Evolutionary conservation across 2,329 filamentous ascomycete species (phyloP).

Genomic region (Epichloe hybrida): DNA sequence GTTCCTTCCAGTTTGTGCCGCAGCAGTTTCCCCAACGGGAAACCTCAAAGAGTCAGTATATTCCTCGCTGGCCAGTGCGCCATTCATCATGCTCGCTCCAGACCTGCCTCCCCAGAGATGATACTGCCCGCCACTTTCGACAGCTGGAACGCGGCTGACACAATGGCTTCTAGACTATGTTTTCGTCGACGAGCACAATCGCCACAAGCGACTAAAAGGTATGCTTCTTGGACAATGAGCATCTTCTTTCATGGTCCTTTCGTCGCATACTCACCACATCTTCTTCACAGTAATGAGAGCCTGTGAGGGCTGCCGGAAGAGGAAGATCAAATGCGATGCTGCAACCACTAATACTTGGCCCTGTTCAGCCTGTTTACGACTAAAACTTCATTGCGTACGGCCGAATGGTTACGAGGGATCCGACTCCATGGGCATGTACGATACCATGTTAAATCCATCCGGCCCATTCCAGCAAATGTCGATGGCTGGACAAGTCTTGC

Average conservation of each 20-base stretch:
- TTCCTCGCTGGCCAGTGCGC: neutral
- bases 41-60: conserved; percentile 66
- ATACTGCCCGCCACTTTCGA: neutral
- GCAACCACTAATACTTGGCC: conserved; percentile 97
- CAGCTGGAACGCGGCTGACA: neutral
- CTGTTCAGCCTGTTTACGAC: conserved; percentile 79
- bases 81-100: conserved; percentile 13
- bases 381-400: conserved; percentile 87
- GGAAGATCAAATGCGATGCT: conserved; percentile 97
- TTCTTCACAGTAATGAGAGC: conserved; percentile 70
- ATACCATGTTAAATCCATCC: conserved; percentile 17
- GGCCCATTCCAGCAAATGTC: conserved; percentile 35
- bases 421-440: conserved; percentile 21
- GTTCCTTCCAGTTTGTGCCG: conserved; percentile 64
- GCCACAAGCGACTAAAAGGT: conserved; percentile 94
- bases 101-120: neutral
- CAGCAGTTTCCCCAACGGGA: conserved; percentile 44
- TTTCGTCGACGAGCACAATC: conserved; percentile 96
- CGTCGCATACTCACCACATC: neutral
- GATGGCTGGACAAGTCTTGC: conserved; percentile 33
- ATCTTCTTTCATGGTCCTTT: neutral
- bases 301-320: conserved; percentile 83
- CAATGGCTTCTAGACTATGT: conserved; percentile 58
- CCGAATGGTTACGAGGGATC: conserved; percentile 58
- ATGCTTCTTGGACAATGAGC: conserved; percentile 11